These are phyloP conservation scores for Rickenella mellea DNA, from an alignment of 768 basidiomycete species.

Conservation along the genomic window DNA sequence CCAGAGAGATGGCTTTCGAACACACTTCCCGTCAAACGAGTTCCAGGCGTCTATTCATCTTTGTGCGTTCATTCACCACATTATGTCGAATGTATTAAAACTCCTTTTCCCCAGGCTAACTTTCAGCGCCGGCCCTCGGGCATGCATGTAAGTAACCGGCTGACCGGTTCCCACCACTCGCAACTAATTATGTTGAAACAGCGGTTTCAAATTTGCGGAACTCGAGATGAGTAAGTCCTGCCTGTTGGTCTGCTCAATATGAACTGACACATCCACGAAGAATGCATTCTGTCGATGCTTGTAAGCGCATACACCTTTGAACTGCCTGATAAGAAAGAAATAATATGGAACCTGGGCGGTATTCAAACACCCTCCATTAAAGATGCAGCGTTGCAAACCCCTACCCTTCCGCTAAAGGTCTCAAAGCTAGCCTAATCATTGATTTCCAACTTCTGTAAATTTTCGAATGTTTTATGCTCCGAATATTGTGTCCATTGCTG, in stretches of 20 bases:
- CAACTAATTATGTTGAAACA: not conserved
- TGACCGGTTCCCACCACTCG: not conserved
- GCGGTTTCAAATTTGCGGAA: constrained; percentile 11
- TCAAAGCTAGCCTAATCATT: no score
- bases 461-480: no score
- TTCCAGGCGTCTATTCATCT: constrained; percentile 37
- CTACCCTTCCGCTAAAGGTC: constrained; percentile 17
- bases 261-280: constrained; percentile 9
- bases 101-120: constrained; percentile 25
- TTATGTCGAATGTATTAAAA: not conserved
- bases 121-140: constrained; percentile 31
- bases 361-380: constrained; percentile 17
- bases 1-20: constrained; percentile 39
- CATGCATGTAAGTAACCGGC: constrained; percentile 30
- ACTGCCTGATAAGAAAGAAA: constrained; percentile 11
- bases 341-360: constrained; percentile 20
- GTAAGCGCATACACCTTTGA: constrained; percentile 17
- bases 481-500: no score
- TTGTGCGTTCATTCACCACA: constrained; percentile 19
- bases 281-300: constrained; percentile 18
- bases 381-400: constrained; percentile 8
- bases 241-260: not conserved
- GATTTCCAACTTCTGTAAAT: no score
- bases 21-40: constrained; percentile 27
- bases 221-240: constrained; percentile 10